Percentiles rank a stretch among this genome's conserved stretches.
These are phyloP conservation scores for Reticulascus tulasneorum DNA, from an alignment of 2,329 filamentous ascomycete genomes.

Conservation along the genomic window DNA sequence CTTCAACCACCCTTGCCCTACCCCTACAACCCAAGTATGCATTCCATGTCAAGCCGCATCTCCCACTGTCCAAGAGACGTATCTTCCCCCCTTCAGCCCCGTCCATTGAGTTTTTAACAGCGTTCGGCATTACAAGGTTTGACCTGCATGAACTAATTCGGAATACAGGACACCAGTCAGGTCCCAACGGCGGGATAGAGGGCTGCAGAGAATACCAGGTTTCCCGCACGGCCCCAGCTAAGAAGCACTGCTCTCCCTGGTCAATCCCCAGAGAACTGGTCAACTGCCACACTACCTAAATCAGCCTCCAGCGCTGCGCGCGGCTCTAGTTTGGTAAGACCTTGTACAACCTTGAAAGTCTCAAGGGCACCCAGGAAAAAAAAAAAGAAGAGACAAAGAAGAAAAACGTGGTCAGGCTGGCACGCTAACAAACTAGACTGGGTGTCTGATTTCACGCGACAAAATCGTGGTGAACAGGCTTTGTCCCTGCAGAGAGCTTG, in stretches of 20 bases:
- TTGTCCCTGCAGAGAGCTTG: no score
- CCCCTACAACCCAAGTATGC: slow-evolving; percentile 5
- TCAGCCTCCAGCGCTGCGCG: slow-evolving; percentile 3
- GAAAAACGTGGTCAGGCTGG: not conserved
- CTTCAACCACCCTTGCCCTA: slow-evolving; percentile 1
- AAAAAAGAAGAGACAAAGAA: not conserved
- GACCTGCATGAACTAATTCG: slow-evolving; percentile 14
- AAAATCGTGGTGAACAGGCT: no score
- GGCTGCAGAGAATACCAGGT: slow-evolving; percentile 11
- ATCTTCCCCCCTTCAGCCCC: slow-evolving; percentile 7
- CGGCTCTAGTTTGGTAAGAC: slow-evolving; percentile 5
- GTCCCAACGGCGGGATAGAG: slow-evolving; percentile 8
- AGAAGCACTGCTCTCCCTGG: slow-evolving; percentile 11
- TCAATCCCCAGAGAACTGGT: slow-evolving; percentile 12
- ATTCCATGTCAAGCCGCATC: slow-evolving; percentile 8
- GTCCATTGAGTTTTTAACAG: slow-evolving; percentile 2
- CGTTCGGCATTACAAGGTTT: slow-evolving; percentile 9
- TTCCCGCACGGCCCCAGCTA: slow-evolving; percentile 12
- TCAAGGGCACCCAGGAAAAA: slow-evolving; percentile 3
- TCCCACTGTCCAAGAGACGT: slow-evolving; percentile 5
- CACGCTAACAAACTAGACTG: no score
- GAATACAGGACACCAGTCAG: slow-evolving; percentile 11
- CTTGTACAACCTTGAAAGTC: slow-evolving; percentile 7
- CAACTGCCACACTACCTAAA: slow-evolving; percentile 10
- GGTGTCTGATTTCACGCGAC: no score